Percentiles rank a stretch among this genome's conserved stretches.
Evolutionary conservation across 495 filamentous ascomycete species (phyloP).

Genomic region (Xylaria bambusicola): DNA sequence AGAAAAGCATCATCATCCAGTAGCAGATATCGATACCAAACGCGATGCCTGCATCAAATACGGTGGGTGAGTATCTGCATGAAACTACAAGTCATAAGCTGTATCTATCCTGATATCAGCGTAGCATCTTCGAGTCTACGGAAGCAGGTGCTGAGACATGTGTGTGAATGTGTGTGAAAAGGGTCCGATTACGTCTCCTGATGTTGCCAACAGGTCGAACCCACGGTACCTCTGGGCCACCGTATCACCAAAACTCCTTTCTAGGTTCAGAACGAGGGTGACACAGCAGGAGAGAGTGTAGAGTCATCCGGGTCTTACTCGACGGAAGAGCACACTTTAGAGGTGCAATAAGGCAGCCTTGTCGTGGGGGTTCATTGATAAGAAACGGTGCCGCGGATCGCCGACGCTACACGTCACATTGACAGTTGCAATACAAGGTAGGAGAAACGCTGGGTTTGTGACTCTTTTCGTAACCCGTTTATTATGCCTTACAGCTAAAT

Average conservation of each 20-base stretch:
- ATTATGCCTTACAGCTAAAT: neutral
- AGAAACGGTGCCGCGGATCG: neutral
- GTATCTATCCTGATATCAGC: neutral
- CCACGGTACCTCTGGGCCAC: neutral
- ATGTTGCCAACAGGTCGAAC: neutral
- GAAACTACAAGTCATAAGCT: slow-evolving; percentile 9
- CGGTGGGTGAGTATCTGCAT: neutral
- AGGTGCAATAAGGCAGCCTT: neutral
- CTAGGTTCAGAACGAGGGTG: neutral
- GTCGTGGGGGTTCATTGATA: slow-evolving; percentile 2
- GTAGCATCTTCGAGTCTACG: neutral
- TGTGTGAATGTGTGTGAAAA: neutral
- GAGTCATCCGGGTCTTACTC: neutral
- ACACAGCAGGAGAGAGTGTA: neutral
- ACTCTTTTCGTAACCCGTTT: too few relatives aligned
- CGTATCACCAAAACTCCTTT: neutral
- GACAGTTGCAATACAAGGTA: neutral
- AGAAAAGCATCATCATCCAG: neutral
- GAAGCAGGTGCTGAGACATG: neutral
- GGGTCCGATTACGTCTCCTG: neutral
- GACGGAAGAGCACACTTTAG: neutral
- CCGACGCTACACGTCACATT: neutral
- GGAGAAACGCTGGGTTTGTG: too few relatives aligned
- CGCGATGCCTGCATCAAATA: neutral
- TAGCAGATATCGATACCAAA: neutral